Evolutionary conservation across 345 rosid genomes (phyloP).

Genomic region (Acer yangbiense): DNA sequence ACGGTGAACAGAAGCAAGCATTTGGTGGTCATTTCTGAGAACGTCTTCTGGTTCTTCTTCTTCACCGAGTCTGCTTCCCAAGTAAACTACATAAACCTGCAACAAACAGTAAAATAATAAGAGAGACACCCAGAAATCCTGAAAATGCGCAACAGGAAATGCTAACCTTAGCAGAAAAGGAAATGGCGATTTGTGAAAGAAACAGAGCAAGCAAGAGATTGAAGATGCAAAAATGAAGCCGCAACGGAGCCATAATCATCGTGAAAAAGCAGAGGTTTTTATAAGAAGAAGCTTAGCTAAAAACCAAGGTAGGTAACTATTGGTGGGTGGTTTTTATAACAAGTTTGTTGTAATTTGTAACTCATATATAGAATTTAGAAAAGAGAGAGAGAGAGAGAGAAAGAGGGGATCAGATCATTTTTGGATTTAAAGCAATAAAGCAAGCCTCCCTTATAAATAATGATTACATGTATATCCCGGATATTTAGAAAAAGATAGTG

Average conservation of each 20-base stretch:
- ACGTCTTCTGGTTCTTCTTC: conserved; percentile 31
- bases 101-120: not conserved
- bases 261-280: not conserved
- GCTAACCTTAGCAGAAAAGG: conserved; percentile 34
- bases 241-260: conserved; percentile 9
- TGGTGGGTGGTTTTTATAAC: too few relatives aligned
- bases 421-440: not conserved
- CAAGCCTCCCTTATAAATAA: not conserved
- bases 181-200: conserved; percentile 17
- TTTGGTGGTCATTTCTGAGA: conserved; percentile 34
- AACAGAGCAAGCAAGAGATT: conserved; percentile 25
- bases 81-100: conserved; percentile 50
- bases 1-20: conserved; percentile 46
- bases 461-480: not conserved
- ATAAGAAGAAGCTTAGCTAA: not conserved
- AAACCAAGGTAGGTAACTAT: too few relatives aligned
- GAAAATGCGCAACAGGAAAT: not conserved
- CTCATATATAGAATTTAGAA: not conserved
- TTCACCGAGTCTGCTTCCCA: conserved; percentile 40
- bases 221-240: not conserved
- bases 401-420: not conserved
- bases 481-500: too few relatives aligned
- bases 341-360: not conserved
- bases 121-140: not conserved
- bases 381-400: not conserved